A percentile compares a stretch with the other conserved stretches of the same genome.
These are phyloP conservation scores for Trichoderma pleuroti DNA, from an alignment of 2,329 filamentous ascomycete species.

Conservation along the genomic window DNA sequence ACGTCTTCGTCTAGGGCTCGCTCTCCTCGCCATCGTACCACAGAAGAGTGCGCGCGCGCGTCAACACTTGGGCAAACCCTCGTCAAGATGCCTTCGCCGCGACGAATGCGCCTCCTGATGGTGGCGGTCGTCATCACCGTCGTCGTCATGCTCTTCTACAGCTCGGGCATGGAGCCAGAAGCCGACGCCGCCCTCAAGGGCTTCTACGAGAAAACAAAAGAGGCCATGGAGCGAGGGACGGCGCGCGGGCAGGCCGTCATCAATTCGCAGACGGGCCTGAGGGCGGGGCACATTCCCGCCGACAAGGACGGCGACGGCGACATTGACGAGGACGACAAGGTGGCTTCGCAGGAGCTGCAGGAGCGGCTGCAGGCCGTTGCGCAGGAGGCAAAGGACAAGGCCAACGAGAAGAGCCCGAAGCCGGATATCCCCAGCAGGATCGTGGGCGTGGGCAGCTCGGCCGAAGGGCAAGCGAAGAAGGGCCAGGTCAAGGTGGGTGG, in stretches of 20 bases:
- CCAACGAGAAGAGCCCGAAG: conserved; percentile 62
- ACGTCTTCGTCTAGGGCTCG: background rate
- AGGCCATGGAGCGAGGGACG: conserved; percentile 46
- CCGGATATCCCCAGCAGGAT: conserved; percentile 57
- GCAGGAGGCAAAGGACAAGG: conserved; percentile 63
- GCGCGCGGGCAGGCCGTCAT: conserved; percentile 38
- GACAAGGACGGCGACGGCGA: conserved; percentile 55
- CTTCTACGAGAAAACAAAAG: conserved; percentile 59
- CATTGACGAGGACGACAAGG: conserved; percentile 54
- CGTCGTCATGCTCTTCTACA: conserved; percentile 70
- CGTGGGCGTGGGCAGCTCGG: conserved; percentile 57
- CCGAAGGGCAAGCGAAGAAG: conserved; percentile 46
- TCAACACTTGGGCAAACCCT: conserved; percentile 17
- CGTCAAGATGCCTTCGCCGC: conserved; percentile 61
- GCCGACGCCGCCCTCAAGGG: conserved; percentile 40
- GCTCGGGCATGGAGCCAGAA: conserved; percentile 48
- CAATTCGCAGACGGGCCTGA: conserved; percentile 38
- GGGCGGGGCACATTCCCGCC: conserved; percentile 39
- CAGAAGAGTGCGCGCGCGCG: conserved; percentile 11
- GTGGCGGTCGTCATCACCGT: conserved; percentile 62
- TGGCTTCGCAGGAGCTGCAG: conserved; percentile 49
- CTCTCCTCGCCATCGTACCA: background rate
- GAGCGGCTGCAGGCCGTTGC: conserved; percentile 66
- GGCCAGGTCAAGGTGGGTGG: conserved; percentile 38
- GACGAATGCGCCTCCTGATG: conserved; percentile 65